phyloP scores from a whole-genome alignment of 2,329 filamentous ascomycete species.

The Lasiodiplodia theobromae region DNA sequence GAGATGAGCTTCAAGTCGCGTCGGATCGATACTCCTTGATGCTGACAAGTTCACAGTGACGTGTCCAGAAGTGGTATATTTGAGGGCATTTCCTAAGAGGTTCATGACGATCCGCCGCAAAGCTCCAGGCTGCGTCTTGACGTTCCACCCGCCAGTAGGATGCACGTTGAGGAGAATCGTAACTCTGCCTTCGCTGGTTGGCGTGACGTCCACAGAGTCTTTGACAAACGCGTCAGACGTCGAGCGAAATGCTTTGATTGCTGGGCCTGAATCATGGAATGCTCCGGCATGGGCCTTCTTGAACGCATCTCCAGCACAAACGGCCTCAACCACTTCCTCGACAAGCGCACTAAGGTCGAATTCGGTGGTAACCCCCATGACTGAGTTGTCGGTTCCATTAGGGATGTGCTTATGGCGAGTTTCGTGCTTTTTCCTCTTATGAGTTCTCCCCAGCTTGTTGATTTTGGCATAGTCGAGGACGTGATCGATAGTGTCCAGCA shows the following conservation, averaged over 20 bases:
- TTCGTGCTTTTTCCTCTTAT: conserved; percentile 30
- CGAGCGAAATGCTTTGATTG: conserved; percentile 23
- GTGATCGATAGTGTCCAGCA: conserved; percentile 50
- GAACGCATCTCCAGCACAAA: conserved; percentile 30
- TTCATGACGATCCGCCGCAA: conserved; percentile 66
- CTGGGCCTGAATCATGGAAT: conserved; percentile 17
- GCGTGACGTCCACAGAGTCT: conserved; percentile 20
- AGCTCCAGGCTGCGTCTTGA: conserved; percentile 52
- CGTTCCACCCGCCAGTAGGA: conserved; percentile 26
- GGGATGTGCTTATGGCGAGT: not conserved
- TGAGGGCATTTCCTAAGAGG: conserved; percentile 67
- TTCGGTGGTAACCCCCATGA: conserved; percentile 29
- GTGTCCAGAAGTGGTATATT: conserved; percentile 57
- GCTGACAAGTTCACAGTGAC: conserved; percentile 20
- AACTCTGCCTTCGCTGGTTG: not conserved
- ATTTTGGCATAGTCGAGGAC: conserved; percentile 46
- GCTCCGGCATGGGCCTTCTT: conserved; percentile 29
- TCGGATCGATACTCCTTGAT: conserved; percentile 6
- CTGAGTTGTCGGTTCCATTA: conserved; percentile 25
- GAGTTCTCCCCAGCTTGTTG: conserved; percentile 42
- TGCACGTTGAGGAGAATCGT: conserved; percentile 28
- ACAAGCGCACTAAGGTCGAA: conserved; percentile 28
- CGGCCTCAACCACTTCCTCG: conserved; percentile 29
- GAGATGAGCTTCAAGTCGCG: conserved; percentile 22
- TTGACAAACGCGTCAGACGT: conserved; percentile 28